Base-by-base conservation (phyloP, 495 filamentous ascomycete genomes). In the Cairneyella variabilis region DNA sequence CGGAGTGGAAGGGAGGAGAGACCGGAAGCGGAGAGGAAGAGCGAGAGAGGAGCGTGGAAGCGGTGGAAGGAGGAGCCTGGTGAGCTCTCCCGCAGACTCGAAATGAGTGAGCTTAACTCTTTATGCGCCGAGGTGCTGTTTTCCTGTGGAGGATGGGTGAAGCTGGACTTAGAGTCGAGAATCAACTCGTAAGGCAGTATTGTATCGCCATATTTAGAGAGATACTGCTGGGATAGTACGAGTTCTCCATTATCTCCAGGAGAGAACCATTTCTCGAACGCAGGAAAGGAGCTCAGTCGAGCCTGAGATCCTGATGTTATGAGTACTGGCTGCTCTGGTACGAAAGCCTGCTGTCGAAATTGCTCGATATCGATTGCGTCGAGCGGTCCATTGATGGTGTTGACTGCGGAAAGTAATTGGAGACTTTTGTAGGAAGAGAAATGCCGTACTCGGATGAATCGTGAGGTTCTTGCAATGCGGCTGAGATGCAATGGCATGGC, bases 181-280 rank as follows among this genome's bases (percentile, higher is more conserved):
- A 53, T 37, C 11, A 47, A 27, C 23, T 64, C 62, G 49, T 64
- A 64, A 4, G 62, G 59, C 3, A 64, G 53, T 12, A 62, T 47
- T 1, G 53, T 60, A 22, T 59, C 48, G 17, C 32, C 11, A 34
- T 54, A 64, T 51, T 5, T 51, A 1, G 12, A 18, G 6, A 64
- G 56, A 38, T 64, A 64, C 16, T 32, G 3, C 11, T 45, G 16
- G 9, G 32, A 48, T 11, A 41, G 49, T 12, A 26, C 14, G 14
- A 40, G 25, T 20, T 21, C 11, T 47, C 0, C 21, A 10, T 16
- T 37, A 7, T 12, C 12, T 8, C 41, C 41, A 40, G 23, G 14
- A 9, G 27, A 10, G 26, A 64, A 64, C 61, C 61, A 64, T 44
- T 54, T 60, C 1, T 22, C 22, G 14, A 52, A 36, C 6, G 61